Conservation (phyloP, 1,284 basidiomycete genomes). For the Anthracocystis walkeri region DNA sequence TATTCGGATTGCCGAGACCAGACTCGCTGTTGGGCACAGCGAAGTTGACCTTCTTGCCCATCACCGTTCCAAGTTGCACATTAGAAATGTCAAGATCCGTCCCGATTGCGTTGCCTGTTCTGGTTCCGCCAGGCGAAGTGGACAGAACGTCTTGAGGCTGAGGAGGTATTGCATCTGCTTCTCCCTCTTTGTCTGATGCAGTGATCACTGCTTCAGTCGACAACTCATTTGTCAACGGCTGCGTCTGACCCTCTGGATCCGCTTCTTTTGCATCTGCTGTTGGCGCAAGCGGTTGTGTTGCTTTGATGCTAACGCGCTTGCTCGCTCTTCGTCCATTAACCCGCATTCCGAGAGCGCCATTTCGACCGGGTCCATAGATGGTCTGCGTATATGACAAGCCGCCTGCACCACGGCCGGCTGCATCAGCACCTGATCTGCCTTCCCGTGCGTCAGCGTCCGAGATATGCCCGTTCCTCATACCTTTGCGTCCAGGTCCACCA, state of each 20-base stretch:
- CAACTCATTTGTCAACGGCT: background rate
- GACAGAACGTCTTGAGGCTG: background rate
- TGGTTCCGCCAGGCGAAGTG: background rate
- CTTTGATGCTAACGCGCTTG: conserved; percentile 43
- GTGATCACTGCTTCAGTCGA: background rate
- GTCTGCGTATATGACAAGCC: conserved; percentile 58
- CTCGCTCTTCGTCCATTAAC: conserved; percentile 52
- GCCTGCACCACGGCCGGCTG: conserved; percentile 2
- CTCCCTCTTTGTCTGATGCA: background rate
- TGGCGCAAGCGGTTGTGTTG: conserved; percentile 16
- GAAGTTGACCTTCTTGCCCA: conserved; percentile 44
- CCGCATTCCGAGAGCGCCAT: conserved; percentile 58
- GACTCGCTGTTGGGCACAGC: conserved; percentile 5
- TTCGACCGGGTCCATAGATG: conserved; percentile 59
- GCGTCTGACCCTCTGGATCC: background rate
- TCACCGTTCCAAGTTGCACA: conserved; percentile 10
- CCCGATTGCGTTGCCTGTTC: background rate
- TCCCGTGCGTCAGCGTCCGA: background rate
- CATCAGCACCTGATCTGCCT: background rate
- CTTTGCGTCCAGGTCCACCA: conserved; percentile 13
- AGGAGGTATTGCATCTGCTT: background rate
- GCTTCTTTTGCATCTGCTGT: background rate
- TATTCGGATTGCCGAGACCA: conserved; percentile 2
- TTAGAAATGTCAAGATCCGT: background rate
- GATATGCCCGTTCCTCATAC: background rate